These are phyloP conservation scores for Suillus plorans DNA, from an alignment of 768 basidiomycete genomes.

Conservation along the genomic window DNA sequence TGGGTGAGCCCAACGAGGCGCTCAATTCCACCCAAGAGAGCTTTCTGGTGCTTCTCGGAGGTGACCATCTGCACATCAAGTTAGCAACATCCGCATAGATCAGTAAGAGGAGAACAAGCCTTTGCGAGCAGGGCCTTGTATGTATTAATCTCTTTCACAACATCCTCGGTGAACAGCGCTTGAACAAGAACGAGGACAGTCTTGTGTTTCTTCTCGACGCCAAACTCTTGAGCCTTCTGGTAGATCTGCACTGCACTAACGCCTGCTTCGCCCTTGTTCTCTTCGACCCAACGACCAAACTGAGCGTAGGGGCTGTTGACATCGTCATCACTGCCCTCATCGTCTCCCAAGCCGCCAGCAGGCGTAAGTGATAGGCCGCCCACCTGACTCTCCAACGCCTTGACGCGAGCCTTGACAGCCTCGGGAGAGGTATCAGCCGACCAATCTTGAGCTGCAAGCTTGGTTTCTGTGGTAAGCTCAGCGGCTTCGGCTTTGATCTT, in stretches of 20 bases:
- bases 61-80: slow-evolving; percentile 65
- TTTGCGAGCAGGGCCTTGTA: slow-evolving; percentile 75
- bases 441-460: slow-evolving; percentile 77
- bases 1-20: slow-evolving; percentile 74
- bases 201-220: slow-evolving; percentile 95
- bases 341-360: slow-evolving; percentile 53
- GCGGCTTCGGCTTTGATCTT: slow-evolving; percentile 92
- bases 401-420: slow-evolving; percentile 81
- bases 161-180: slow-evolving; percentile 75
- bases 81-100: not conserved
- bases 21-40: slow-evolving; percentile 91
- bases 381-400: slow-evolving; percentile 61
- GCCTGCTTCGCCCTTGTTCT: slow-evolving; percentile 47
- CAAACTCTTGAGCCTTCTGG: slow-evolving; percentile 88
- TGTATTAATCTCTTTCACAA: slow-evolving; percentile 59
- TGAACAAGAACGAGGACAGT: slow-evolving; percentile 80
- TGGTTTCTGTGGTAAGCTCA: slow-evolving; percentile 62
- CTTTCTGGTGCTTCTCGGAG: slow-evolving; percentile 94
- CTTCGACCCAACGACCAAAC: slow-evolving; percentile 84
- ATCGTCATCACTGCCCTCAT: slow-evolving; percentile 89
- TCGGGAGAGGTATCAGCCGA: slow-evolving; percentile 89
- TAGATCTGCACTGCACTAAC: slow-evolving; percentile 61
- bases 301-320: slow-evolving; percentile 81
- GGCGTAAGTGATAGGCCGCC: slow-evolving; percentile 43
- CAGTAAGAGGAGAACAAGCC: slow-evolving; percentile 38